Conservation (phyloP, 768 basidiomycete species). For the Termitomyces bulborhizus region DNA sequence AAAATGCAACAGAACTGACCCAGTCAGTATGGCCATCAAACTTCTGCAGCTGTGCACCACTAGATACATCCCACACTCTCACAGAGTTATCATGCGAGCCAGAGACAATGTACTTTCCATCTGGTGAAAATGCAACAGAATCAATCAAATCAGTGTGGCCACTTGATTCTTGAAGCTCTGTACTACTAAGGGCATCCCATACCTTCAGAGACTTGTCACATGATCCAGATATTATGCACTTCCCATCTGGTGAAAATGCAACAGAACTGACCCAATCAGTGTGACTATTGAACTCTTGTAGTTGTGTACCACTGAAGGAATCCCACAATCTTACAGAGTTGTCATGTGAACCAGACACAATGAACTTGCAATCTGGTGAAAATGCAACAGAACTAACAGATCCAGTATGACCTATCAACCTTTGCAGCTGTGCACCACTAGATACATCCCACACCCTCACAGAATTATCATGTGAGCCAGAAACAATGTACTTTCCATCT, state of each 20-base stretch:
- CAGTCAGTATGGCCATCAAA: too few relatives aligned
- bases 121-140: background rate
- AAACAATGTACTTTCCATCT: background rate
- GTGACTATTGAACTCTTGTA: background rate
- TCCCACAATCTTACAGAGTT: background rate
- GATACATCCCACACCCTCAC: background rate
- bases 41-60: too few relatives aligned
- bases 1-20: too few relatives aligned
- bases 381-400: background rate
- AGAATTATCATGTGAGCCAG: background rate
- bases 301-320: background rate
- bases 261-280: background rate
- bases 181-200: background rate
- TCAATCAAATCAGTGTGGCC: background rate
- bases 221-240: background rate
- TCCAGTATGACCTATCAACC: background rate
- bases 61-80: too few relatives aligned
- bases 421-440: background rate
- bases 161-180: background rate
- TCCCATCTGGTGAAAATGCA: too few relatives aligned
- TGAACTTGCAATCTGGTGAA: background rate
- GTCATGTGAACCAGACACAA: background rate
- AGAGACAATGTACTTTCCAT: too few relatives aligned
- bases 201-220: background rate
- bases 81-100: too few relatives aligned